A percentile compares a stretch with the other conserved stretches of the same genome.
These are phyloP conservation scores for Fusarium verticillioides DNA, from an alignment of 2,329 filamentous ascomycete genomes.

Conservation along the genomic window DNA sequence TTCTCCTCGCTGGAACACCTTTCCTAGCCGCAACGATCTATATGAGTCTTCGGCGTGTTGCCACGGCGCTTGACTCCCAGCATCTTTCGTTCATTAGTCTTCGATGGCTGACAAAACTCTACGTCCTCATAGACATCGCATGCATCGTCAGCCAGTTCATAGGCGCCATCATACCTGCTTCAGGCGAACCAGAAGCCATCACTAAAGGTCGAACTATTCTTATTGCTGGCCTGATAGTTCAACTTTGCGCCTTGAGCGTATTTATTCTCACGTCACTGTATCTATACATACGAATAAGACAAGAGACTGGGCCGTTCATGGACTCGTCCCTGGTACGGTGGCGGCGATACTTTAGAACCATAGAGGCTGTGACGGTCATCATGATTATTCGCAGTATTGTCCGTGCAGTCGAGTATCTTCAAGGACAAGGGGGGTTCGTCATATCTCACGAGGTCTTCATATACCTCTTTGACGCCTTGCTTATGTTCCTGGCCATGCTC, in stretches of 20 bases:
- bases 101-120: conserved; percentile 10
- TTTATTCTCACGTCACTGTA: background rate
- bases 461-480: conserved; percentile 57
- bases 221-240: conserved; percentile 2
- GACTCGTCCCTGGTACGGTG: conserved; percentile 39
- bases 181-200: background rate
- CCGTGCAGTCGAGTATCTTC: conserved; percentile 59
- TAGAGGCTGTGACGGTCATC: conserved; percentile 49
- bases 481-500: conserved; percentile 55
- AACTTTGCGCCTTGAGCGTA: background rate
- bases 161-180: conserved; percentile 20
- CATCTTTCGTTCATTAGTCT: conserved; percentile 4
- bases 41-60: conserved; percentile 14
- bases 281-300: background rate
- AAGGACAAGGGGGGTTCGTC: conserved; percentile 55
- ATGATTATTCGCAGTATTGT: conserved; percentile 60
- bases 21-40: conserved; percentile 28
- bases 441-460: conserved; percentile 55
- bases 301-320: conserved; percentile 8
- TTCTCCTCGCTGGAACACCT: conserved; percentile 12
- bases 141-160: conserved; percentile 13
- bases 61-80: conserved; percentile 4
- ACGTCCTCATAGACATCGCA: background rate
- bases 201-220: conserved; percentile 3
- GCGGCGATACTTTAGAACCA: conserved; percentile 46